Conservation (phyloP, 768 basidiomycete species). For the Thelephora ganbajun region DNA sequence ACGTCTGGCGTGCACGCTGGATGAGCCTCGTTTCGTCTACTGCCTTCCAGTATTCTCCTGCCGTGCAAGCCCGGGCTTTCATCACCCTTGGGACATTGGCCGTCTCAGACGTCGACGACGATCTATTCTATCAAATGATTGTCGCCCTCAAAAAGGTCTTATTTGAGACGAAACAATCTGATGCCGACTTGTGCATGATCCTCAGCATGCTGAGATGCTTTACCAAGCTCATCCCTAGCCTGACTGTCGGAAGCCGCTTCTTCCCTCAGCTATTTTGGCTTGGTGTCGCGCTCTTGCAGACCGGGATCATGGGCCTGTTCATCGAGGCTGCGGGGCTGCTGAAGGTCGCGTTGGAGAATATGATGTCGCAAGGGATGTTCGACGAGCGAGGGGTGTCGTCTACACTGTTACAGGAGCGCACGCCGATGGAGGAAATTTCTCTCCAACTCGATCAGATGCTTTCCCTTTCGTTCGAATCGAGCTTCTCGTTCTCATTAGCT, state of each 20-base stretch:
- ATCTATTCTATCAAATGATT: constrained; percentile 85
- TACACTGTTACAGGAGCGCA: constrained; percentile 51
- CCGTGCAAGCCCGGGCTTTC: constrained; percentile 82
- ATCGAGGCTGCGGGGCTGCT: constrained; percentile 57
- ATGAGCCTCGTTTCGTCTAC: constrained; percentile 81
- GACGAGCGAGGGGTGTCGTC: constrained; percentile 33
- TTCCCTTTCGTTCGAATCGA: constrained; percentile 62
- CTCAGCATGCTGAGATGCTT: constrained; percentile 86
- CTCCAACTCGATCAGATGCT: constrained; percentile 60
- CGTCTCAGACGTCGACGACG: constrained; percentile 78
- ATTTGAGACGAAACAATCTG: constrained; percentile 34
- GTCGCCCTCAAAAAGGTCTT: constrained; percentile 73
- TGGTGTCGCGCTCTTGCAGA: constrained; percentile 70
- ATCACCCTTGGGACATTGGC: constrained; percentile 74
- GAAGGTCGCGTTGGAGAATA: constrained; percentile 45
- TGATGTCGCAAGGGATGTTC: constrained; percentile 50
- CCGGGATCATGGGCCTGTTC: constrained; percentile 58
- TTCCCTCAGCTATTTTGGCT: constrained; percentile 75
- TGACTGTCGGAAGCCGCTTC: constrained; percentile 59
- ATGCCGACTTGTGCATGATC: constrained; percentile 55
- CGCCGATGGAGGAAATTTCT: constrained; percentile 50
- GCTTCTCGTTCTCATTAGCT: constrained; percentile 73
- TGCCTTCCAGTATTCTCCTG: constrained; percentile 81
- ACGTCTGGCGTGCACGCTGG: constrained; percentile 89
- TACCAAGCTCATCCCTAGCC: constrained; percentile 58